Evolutionary conservation across 1,284 basidiomycete species (phyloP), one percentile per base, ranked within the genome.

Genomic region (Trametes hirsuta): DNA sequence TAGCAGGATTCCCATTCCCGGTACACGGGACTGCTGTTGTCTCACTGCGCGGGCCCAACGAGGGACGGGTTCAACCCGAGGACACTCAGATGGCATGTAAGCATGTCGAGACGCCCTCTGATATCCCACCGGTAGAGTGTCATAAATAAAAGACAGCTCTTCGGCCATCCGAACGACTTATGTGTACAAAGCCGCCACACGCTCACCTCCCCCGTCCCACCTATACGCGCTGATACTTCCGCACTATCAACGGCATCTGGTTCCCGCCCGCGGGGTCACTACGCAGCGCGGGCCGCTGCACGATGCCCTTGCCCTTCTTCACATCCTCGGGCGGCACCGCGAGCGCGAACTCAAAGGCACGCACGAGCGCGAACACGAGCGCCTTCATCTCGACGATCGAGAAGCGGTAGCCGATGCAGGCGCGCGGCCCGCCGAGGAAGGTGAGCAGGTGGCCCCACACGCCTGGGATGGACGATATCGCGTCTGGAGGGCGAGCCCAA

Each of bases 321-420:
- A 71, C 56, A 4, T 66, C 64, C 21, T 70, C 68, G 0, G 71
- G 61, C 4, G 81, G 72, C n/a, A 84, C 78, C 0, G 78, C 79
- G 11, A 84, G 74, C 61, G 82, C 79, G 66, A 87, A 86, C 53
- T 83, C 79, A 66, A 88, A 86, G 8, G 78, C 75, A 12, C 84
- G 76, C 15, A 88, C 70, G 25, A 88, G 75, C 2, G 81, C 79
- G 67, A 86, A 89, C 6, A 88, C 60, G 4, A 88, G 74, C 0
- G 79, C 79, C 61, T 83, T 84, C 73, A 79, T 81, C 83, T 91
- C 88, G 18, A 84, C 76, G n/a, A 91, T 66, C 1, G 88, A 81
- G 68, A 91, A 91, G 4, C 86, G 81, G 70, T 86, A 91, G 0
- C 89, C 89, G 49, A 88, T 87, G 65, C 86, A 88, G 0, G 84